These are phyloP conservation scores for Elongisporangium anandrum DNA, from an alignment of 352 stramenopile species.

Conservation along the genomic window DNA sequence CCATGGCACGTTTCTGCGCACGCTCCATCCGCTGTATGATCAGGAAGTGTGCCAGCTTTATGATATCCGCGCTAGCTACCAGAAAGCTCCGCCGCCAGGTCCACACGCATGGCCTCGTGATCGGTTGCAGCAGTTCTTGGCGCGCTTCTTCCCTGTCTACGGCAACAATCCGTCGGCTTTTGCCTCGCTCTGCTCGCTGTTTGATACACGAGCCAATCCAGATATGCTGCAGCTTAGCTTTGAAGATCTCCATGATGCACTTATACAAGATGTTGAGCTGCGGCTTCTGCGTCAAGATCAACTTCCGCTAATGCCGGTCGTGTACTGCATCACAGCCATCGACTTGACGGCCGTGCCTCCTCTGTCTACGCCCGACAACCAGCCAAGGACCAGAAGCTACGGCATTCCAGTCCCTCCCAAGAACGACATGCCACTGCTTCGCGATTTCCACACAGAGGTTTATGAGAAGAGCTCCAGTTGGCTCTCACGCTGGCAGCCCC, in stretches of 20 bases:
- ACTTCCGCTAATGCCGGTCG: not conserved
- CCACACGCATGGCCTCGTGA: slow-evolving; percentile 17
- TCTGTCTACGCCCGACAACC: slow-evolving; percentile 5
- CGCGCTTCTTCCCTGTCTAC: slow-evolving; percentile 33
- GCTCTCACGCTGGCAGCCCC: slow-evolving; percentile 50
- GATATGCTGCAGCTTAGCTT: not conserved
- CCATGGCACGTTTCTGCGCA: slow-evolving; percentile 37
- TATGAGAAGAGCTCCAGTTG: slow-evolving; percentile 67
- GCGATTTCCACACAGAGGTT: slow-evolving; percentile 45
- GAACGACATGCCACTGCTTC: slow-evolving; percentile 20
- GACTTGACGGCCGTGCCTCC: slow-evolving; percentile 1
- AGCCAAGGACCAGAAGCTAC: slow-evolving; percentile 5
- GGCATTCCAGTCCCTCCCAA: not conserved
- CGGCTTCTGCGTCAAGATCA: slow-evolving; percentile 3
- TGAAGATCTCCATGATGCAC: not conserved
- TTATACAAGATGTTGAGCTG: slow-evolving; percentile 5
- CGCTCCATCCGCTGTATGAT: slow-evolving; percentile 22
- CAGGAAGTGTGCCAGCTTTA: not conserved
- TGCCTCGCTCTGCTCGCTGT: slow-evolving; percentile 15
- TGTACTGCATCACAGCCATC: not conserved
- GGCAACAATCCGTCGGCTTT: slow-evolving; percentile 16
- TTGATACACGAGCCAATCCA: not conserved
- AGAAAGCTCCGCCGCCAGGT: slow-evolving; percentile 3
- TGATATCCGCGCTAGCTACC: slow-evolving; percentile 2
- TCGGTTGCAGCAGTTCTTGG: slow-evolving; percentile 26